These are phyloP conservation scores for Boletus rubropictus DNA, from an alignment of 768 basidiomycete species.

Conservation along the genomic window DNA sequence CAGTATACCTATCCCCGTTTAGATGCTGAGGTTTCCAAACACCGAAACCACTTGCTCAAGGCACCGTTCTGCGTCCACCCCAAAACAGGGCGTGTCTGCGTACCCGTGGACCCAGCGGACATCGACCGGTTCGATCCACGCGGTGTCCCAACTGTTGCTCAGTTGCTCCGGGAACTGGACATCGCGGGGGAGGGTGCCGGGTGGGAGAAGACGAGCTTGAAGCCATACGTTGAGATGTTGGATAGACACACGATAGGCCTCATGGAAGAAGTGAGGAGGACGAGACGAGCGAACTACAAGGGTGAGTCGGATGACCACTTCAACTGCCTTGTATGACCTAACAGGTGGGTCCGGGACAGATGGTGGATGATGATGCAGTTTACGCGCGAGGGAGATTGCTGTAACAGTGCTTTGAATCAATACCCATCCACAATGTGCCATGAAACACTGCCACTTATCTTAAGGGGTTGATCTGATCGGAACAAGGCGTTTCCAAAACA, in stretches of 20 bases:
- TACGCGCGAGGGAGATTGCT: background rate
- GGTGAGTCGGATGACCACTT: constrained; percentile 8
- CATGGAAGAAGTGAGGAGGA: constrained; percentile 28
- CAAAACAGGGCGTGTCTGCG: constrained; percentile 91
- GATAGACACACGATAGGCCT: constrained; percentile 55
- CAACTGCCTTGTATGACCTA: background rate
- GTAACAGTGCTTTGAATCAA: background rate
- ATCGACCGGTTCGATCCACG: constrained; percentile 83
- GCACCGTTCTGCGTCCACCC: constrained; percentile 97
- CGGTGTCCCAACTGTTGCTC: constrained; percentile 77
- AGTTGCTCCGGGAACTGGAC: constrained; percentile 80
- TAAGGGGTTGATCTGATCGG: too few relatives aligned
- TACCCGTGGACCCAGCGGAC: constrained; percentile 74
- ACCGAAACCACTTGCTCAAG: constrained; percentile 95
- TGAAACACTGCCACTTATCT: too few relatives aligned
- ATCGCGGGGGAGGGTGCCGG: constrained; percentile 51
- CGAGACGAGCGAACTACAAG: constrained; percentile 15
- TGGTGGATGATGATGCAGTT: constrained; percentile 22
- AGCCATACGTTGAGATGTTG: constrained; percentile 84
- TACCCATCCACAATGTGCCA: too few relatives aligned
- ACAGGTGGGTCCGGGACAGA: constrained; percentile 11
- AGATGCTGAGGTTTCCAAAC: constrained; percentile 96
- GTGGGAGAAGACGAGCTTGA: constrained; percentile 84
- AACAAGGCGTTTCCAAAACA: too few relatives aligned
- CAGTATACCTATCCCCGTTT: constrained; percentile 95